These are phyloP conservation scores for Cucurbita maxima DNA, from an alignment of 306 rosid genomes.

Conservation along the genomic window DNA sequence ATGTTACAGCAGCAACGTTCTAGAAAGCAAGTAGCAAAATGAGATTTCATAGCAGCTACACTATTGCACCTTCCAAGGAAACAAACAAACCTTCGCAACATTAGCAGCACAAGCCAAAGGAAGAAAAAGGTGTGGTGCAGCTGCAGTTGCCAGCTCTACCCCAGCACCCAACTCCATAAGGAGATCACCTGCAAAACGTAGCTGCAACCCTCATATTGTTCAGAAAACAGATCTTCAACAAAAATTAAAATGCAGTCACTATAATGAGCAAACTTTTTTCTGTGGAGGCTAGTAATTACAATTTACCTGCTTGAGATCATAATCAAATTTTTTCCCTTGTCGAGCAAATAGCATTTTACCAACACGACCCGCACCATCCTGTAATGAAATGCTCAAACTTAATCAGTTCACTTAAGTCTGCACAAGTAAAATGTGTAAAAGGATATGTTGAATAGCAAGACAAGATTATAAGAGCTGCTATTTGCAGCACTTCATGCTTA, in stretches of 20 bases:
- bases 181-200: constrained; percentile 91
- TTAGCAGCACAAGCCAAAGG: constrained; percentile 99
- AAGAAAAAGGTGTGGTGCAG: constrained; percentile 85
- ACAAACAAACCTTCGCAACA: constrained; percentile 55
- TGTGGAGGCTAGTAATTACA: neutral
- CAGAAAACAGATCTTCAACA: constrained; percentile 10
- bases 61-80: neutral
- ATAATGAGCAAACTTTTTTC: neutral
- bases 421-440: neutral
- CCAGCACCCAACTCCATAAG: constrained; percentile 97
- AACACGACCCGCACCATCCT: constrained; percentile 99
- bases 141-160: constrained; percentile 81
- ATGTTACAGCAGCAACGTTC: constrained; percentile 97
- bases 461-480: neutral
- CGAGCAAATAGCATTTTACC: constrained; percentile 97
- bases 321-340: constrained; percentile 95
- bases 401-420: neutral
- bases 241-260: neutral
- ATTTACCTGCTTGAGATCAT: constrained; percentile 80
- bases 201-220: constrained; percentile 25
- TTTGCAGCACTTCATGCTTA: neutral
- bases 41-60: constrained; percentile 11
- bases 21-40: constrained; percentile 20
- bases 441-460: neutral
- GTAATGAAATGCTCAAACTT: constrained; percentile 5